phyloP scores from a whole-genome alignment of 768 basidiomycete species.

The Piloderma croceum region DNA sequence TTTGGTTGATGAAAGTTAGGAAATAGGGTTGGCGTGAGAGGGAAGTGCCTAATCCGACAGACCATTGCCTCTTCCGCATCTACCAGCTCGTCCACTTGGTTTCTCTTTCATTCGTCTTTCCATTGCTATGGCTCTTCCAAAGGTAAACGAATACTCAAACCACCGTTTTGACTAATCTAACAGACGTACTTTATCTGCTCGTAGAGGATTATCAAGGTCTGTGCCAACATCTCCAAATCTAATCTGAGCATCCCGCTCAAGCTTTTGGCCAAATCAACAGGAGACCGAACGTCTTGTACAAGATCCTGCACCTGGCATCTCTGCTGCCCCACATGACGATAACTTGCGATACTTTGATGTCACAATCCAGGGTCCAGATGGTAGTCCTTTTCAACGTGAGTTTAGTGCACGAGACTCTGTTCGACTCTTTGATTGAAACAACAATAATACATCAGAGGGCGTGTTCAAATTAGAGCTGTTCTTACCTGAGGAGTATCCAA shows the following conservation, averaged over 20 bases:
- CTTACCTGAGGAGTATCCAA: conserved; percentile 98
- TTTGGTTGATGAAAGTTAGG: neutral
- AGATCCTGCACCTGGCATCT: conserved; percentile 95
- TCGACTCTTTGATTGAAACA: neutral
- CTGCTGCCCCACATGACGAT: conserved; percentile 93
- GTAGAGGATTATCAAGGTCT: conserved; percentile 51
- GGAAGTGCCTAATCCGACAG: neutral
- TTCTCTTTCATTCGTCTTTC: neutral
- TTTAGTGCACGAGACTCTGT: conserved; percentile 10
- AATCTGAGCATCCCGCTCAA: neutral
- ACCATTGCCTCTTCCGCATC: neutral
- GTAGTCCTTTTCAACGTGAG: conserved; percentile 87
- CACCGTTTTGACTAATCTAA: neutral
- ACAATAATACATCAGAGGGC: conserved; percentile 53
- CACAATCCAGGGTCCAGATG: conserved; percentile 89
- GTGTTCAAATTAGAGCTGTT: conserved; percentile 96
- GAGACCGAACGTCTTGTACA: conserved; percentile 96
- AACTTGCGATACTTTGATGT: conserved; percentile 99
- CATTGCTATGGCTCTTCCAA: conserved; percentile 29
- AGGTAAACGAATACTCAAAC: no score
- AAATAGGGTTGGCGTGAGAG: neutral
- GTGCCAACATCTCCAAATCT: neutral
- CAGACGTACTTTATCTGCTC: conserved; percentile 11
- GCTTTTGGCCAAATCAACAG: conserved; percentile 50
- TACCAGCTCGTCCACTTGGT: neutral